These are phyloP conservation scores for Diplogelasinospora grovesii DNA, from an alignment of 495 filamentous ascomycete genomes.

Conservation along the genomic window DNA sequence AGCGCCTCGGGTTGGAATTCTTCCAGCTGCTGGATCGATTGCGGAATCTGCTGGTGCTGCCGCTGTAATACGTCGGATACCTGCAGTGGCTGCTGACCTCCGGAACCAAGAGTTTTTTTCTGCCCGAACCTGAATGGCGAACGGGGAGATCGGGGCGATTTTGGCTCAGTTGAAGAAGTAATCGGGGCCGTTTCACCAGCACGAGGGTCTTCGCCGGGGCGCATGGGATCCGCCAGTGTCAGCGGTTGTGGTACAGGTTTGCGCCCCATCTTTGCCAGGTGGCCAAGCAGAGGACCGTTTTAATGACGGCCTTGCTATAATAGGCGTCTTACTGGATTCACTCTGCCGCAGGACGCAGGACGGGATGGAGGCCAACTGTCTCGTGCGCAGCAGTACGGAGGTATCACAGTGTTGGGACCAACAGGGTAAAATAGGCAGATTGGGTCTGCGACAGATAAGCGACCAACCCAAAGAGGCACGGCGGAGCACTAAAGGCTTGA, in stretches of 20 bases:
- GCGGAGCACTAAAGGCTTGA: conserved; percentile 15
- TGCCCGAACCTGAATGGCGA: conserved; percentile 44
- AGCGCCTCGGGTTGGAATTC: conserved; percentile 10
- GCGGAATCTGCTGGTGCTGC: conserved; percentile 10
- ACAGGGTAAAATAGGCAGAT: conserved; percentile 33
- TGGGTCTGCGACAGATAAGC: conserved; percentile 35
- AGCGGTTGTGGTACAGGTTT: conserved; percentile 49
- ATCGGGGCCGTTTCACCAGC: conserved; percentile 32
- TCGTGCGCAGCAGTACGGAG: conserved; percentile 32
- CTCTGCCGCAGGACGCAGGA: conserved; percentile 27
- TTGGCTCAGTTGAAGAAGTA: conserved; percentile 30
- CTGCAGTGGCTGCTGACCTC: conserved; percentile 27
- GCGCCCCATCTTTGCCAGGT: conserved; percentile 42
- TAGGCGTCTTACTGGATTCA: conserved; percentile 27
- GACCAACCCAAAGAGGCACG: conserved; percentile 20
- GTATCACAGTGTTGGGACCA: conserved; percentile 30
- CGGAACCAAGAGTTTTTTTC: conserved; percentile 24
- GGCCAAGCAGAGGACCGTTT: conserved; percentile 16
- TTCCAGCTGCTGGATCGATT: conserved; percentile 3
- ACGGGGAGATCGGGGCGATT: conserved; percentile 46
- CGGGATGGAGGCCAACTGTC: conserved; percentile 10
- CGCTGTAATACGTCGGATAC: conserved; percentile 32
- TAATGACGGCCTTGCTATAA: conserved; percentile 22
- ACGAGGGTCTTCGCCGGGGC: conserved; percentile 26
- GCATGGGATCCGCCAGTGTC: conserved; percentile 34